Evolutionary conservation across 257 asterid genomes (phyloP).

Genomic region (Solanum rostratum): DNA sequence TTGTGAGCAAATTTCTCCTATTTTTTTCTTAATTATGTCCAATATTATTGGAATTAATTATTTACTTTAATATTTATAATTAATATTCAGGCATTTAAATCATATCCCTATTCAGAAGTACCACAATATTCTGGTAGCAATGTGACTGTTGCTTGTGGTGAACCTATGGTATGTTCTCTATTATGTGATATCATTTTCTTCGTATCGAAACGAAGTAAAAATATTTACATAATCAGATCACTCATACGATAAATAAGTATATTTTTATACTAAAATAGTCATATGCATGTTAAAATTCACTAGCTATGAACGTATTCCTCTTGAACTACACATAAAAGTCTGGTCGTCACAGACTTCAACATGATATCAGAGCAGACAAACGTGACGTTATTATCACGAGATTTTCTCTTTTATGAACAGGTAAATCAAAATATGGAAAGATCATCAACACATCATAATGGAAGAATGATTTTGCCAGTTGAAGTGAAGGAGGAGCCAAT

Average conservation of each 20-base stretch:
- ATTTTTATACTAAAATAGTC: background rate
- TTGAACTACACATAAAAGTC: background rate
- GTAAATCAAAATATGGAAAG: background rate
- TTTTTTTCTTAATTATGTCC: background rate
- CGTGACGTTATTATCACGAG: background rate
- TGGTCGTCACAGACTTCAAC: background rate
- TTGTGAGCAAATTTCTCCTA: background rate
- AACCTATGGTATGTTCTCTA: background rate
- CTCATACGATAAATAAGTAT: background rate
- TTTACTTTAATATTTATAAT: background rate
- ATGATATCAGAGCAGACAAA: background rate
- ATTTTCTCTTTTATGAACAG: background rate
- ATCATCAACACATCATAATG: constrained; percentile 19
- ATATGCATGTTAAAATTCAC: too few species aligned
- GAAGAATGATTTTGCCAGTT: constrained; percentile 67
- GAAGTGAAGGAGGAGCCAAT: constrained; percentile 82
- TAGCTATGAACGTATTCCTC: too few species aligned
- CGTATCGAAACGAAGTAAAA: background rate
- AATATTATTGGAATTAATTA: background rate
- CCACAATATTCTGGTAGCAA: background rate
- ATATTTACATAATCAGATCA: background rate
- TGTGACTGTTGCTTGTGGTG: background rate
- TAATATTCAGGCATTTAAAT: background rate
- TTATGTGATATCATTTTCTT: background rate
- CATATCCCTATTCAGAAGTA: background rate